Percentiles rank a stretch among this genome's conserved stretches.
phyloP scores from a whole-genome alignment of 345 rosid species.

The Microthlaspi erraticum region DNA sequence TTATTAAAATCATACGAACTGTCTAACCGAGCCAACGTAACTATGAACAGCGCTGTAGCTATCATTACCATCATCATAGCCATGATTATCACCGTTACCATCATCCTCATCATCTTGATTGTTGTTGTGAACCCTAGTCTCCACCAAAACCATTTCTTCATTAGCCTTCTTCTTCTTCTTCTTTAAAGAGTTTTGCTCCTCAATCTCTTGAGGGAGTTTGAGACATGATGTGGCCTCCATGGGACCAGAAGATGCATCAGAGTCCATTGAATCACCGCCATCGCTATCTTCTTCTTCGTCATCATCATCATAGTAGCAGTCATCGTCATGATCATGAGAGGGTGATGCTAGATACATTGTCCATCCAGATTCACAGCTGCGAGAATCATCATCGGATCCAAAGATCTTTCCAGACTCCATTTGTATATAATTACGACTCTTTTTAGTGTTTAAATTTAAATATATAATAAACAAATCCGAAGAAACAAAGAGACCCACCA shows the following conservation, averaged over 20 bases:
- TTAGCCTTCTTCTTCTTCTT: slow-evolving; percentile 33
- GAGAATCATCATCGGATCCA: slow-evolving; percentile 49
- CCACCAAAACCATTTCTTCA: slow-evolving; percentile 41
- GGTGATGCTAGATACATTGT: slow-evolving; percentile 64
- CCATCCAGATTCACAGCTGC: slow-evolving; percentile 70
- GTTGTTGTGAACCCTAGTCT: slow-evolving; percentile 36
- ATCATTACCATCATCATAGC: slow-evolving; percentile 38
- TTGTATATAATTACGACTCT: slow-evolving; percentile 13
- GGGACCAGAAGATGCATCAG: slow-evolving; percentile 82
- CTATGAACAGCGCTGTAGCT: slow-evolving; percentile 43
- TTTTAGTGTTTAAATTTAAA: background rate
- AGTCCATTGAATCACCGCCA: slow-evolving; percentile 68
- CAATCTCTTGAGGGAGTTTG: slow-evolving; percentile 25
- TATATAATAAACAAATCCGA: background rate
- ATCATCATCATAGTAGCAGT: slow-evolving; percentile 29
- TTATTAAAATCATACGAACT: slow-evolving; percentile 45
- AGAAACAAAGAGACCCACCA: slow-evolving; percentile 32
- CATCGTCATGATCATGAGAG: slow-evolving; percentile 36
- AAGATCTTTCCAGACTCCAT: slow-evolving; percentile 56
- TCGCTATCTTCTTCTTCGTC: slow-evolving; percentile 35
- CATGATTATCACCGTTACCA: slow-evolving; percentile 18
- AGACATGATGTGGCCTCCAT: slow-evolving; percentile 41
- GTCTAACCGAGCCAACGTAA: slow-evolving; percentile 40
- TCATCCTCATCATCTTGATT: slow-evolving; percentile 9
- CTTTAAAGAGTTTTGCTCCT: slow-evolving; percentile 25